Percentiles rank a stretch among this genome's conserved stretches.
phyloP scores from a whole-genome alignment of 116 monocot genomes.

The Cymodocea nodosa region DNA sequence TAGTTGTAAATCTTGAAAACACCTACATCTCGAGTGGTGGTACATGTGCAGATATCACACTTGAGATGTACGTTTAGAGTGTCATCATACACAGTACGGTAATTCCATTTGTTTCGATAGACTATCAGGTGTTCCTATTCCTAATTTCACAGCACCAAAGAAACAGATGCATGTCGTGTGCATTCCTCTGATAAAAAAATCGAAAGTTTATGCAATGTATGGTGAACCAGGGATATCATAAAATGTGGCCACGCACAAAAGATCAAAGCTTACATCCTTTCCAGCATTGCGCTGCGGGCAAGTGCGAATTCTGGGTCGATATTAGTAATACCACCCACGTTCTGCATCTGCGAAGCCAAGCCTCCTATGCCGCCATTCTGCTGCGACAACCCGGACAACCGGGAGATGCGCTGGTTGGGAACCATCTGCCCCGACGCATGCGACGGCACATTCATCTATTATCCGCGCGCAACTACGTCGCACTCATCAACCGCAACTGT shows the following conservation, averaged over 20 bases:
- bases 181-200: not conserved
- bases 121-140: too few relatives aligned
- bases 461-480: too few relatives aligned
- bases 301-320: slow-evolving; percentile 33
- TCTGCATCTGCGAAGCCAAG: slow-evolving; percentile 26
- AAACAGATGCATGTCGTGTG: too few relatives aligned
- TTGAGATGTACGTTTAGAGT: too few relatives aligned
- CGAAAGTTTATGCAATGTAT: not conserved
- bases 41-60: too few relatives aligned
- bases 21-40: too few relatives aligned
- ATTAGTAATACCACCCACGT: slow-evolving; percentile 9
- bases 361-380: slow-evolving; percentile 1
- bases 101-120: too few relatives aligned
- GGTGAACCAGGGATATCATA: not conserved
- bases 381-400: slow-evolving; percentile 19
- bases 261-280: slow-evolving; percentile 35
- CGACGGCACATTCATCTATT: slow-evolving; percentile 31
- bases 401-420: slow-evolving; percentile 18
- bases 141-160: too few relatives aligned
- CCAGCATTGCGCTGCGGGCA: too few relatives aligned
- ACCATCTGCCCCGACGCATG: slow-evolving; percentile 28
- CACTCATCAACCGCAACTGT: too few relatives aligned
- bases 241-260: not conserved
- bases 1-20: too few relatives aligned
- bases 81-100: too few relatives aligned